Evolutionary conservation across 352 stramenopile species (phyloP).

Genomic region (Pythium aquatile): DNA sequence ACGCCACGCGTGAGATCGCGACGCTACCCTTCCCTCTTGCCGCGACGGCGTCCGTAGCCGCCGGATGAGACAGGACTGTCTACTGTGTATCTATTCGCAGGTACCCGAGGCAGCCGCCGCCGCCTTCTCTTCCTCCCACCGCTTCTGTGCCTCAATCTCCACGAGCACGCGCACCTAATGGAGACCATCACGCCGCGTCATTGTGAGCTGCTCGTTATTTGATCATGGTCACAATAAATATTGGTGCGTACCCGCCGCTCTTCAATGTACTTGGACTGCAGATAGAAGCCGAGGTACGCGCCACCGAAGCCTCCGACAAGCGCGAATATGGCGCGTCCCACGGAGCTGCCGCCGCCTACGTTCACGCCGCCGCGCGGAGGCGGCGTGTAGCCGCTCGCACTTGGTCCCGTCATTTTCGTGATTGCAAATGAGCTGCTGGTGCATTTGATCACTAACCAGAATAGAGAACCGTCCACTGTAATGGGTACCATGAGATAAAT

Average conservation of each 20-base stretch:
- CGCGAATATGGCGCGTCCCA: slow-evolving; percentile 62
- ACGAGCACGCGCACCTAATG: slow-evolving; percentile 54
- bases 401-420: slow-evolving; percentile 18
- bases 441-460: slow-evolving; percentile 8
- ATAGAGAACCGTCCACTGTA: slow-evolving; percentile 14
- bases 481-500: neutral
- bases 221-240: neutral
- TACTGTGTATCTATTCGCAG: neutral
- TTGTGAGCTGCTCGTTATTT: neutral
- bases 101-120: neutral
- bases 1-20: slow-evolving; percentile 39
- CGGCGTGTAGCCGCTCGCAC: slow-evolving; percentile 20
- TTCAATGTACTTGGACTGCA: slow-evolving; percentile 85
- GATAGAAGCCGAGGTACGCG: slow-evolving; percentile 78
- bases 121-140: slow-evolving; percentile 48
- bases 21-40: slow-evolving; percentile 17
- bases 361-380: slow-evolving; percentile 46
- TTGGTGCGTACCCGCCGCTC: slow-evolving; percentile 50
- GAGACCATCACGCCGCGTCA: neutral
- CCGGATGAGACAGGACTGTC: neutral
- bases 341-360: slow-evolving; percentile 70
- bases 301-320: slow-evolving; percentile 63
- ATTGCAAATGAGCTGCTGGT: neutral
- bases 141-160: slow-evolving; percentile 60
- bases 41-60: neutral